These are phyloP conservation scores for Plasmodium falciparum DNA, from an alignment of 169 alveolate species.

Conservation along the genomic window DNA sequence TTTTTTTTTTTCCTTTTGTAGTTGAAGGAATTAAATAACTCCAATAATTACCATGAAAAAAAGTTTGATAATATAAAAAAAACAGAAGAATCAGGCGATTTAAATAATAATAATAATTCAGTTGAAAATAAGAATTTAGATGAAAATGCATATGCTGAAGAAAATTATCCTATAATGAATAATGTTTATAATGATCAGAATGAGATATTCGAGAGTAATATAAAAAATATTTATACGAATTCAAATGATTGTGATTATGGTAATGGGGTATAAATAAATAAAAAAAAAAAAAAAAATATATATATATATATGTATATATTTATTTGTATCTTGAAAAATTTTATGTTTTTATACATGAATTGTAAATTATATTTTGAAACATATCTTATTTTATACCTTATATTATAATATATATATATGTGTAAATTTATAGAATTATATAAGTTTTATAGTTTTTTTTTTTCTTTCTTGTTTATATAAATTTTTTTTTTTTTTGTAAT, in stretches of 20 bases:
- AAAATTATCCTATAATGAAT: constrained; percentile 12
- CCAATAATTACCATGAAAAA: constrained; percentile 32
- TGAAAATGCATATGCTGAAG: constrained; percentile 13
- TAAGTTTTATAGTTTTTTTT: no score
- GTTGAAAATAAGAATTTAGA: constrained; percentile 9
- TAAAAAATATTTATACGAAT: constrained; percentile 23
- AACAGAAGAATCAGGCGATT: constrained; percentile 10
- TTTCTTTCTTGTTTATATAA: no score
- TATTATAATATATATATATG: no score
- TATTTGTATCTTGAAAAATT: no score
- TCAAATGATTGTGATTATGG: constrained; percentile 11
- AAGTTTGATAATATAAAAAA: constrained; percentile 8
- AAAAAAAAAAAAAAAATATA: neutral
- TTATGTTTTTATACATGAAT: no score
- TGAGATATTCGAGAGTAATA: constrained; percentile 37
- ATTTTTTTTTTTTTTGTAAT: no score
- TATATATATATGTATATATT: neutral
- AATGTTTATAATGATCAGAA: constrained; percentile 18
- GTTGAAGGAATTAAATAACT: constrained; percentile 56
- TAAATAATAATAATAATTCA: constrained; percentile 16
- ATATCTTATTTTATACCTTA: no score
- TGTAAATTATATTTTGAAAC: no score
- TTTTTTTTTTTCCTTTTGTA: neutral
- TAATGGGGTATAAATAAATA: constrained; percentile 22
- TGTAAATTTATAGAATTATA: no score